These are phyloP conservation scores for Graphilbum fragrans DNA, from an alignment of 2,329 filamentous ascomycete species.

Conservation along the genomic window DNA sequence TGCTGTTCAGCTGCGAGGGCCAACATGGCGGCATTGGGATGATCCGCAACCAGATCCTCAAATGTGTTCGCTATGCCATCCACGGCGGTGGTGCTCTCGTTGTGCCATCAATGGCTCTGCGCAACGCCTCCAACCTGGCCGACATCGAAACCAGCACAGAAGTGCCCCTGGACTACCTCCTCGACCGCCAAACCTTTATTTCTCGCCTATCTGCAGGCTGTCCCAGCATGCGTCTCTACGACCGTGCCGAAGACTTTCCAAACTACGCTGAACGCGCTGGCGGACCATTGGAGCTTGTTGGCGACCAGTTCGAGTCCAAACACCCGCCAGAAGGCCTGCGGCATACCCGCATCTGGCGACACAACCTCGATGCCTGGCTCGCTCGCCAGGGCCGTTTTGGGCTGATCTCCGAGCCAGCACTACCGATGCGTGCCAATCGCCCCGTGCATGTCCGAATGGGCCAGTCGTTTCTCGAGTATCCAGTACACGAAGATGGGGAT, in stretches of 20 bases:
- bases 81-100: conserved; percentile 22
- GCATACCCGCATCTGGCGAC: conserved; percentile 15
- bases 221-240: conserved; percentile 16
- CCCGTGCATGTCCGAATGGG: conserved; percentile 17
- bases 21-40: conserved; percentile 26
- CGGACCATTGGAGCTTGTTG: conserved; percentile 13
- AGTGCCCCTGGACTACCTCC: conserved; percentile 17
- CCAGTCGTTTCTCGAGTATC: conserved; percentile 24
- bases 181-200: conserved; percentile 17
- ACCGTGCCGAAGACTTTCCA: conserved; percentile 17
- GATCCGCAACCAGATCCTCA: conserved; percentile 26
- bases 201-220: conserved; percentile 14
- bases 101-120: conserved; percentile 21
- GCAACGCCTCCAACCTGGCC: conserved; percentile 18
- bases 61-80: conserved; percentile 27
- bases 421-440: background rate
- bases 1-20: conserved; percentile 26
- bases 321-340: conserved; percentile 14
- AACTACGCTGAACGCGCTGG: conserved; percentile 10
- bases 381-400: conserved; percentile 8
- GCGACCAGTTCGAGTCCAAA: conserved; percentile 19
- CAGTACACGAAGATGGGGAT: conserved; percentile 20
- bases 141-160: conserved; percentile 18
- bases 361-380: conserved; percentile 17
- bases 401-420: too few relatives aligned